A percentile compares a stretch with the other conserved stretches of the same genome.
Evolutionary conservation across 1,139 yeast genomes (phyloP).

Genomic region (Protomyces inundatus): DNA sequence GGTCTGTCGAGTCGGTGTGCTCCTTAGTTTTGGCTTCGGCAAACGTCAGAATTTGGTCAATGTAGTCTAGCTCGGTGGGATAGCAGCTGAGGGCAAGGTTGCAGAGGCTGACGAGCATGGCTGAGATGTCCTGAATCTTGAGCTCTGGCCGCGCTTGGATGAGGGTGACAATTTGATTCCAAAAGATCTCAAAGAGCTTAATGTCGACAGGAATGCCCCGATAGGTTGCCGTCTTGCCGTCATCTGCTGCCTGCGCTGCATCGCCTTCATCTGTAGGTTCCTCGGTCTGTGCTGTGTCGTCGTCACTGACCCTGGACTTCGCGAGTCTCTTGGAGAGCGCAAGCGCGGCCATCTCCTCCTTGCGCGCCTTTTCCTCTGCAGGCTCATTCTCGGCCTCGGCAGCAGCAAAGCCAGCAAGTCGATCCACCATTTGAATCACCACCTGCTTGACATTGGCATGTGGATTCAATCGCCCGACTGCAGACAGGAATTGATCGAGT

Average conservation of each 20-base stretch:
- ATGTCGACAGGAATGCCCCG: conserved; percentile 29
- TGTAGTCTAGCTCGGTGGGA: conserved; percentile 55
- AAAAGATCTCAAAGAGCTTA: conserved; percentile 30
- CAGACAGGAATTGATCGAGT: conserved; percentile 57
- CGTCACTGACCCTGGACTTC: conserved; percentile 28
- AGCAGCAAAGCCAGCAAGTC: conserved; percentile 58
- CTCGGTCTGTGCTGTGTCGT: conserved; percentile 26
- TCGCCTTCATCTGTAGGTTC: neutral
- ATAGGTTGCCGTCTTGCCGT: neutral
- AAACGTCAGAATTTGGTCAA: conserved; percentile 58
- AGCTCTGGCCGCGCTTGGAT: conserved; percentile 61
- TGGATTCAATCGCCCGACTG: conserved; percentile 66
- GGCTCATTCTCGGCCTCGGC: conserved; percentile 35
- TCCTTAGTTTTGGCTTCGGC: conserved; percentile 50
- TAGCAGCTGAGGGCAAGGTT: conserved; percentile 63
- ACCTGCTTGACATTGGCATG: conserved; percentile 62
- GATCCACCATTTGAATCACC: conserved; percentile 62
- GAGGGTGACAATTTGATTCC: conserved; percentile 38
- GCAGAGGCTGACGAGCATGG: conserved; percentile 59
- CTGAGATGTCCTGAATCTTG: conserved; percentile 59
- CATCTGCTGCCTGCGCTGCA: neutral
- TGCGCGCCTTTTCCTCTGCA: conserved; percentile 30
- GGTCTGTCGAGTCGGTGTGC: conserved; percentile 33
- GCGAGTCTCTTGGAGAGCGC: conserved; percentile 29
- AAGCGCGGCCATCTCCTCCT: conserved; percentile 31